phyloP scores from a whole-genome alignment of 2,329 filamentous ascomycete genomes.

The Nemania serpens region DNA sequence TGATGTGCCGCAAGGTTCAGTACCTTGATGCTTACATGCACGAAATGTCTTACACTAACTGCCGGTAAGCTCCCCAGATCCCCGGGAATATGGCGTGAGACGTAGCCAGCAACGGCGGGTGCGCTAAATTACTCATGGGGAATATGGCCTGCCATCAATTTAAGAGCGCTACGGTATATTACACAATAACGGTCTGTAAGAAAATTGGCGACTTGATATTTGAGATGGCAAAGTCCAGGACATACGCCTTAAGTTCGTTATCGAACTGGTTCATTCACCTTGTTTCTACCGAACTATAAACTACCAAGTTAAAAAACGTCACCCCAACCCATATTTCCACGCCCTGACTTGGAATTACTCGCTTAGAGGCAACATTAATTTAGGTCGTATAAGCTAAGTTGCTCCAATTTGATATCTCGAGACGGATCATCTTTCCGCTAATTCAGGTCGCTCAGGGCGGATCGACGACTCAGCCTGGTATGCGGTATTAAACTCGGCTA shows the following conservation, averaged over 20 bases:
- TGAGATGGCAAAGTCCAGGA: neutral
- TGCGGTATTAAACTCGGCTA: neutral
- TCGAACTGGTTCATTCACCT: neutral
- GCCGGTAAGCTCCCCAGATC: conserved; percentile 27
- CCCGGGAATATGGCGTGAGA: conserved; percentile 22
- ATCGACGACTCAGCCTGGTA: neutral
- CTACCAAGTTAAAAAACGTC: no score
- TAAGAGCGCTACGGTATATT: no score
- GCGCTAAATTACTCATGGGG: conserved; percentile 16
- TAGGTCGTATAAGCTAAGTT: no score
- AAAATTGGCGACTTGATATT: no score
- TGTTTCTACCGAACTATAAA: no score
- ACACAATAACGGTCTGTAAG: no score
- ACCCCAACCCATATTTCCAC: no score
- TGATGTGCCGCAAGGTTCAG: conserved; percentile 14
- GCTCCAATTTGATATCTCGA: neutral
- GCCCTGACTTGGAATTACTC: neutral
- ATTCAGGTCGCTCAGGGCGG: neutral
- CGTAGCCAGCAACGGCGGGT: conserved; percentile 4
- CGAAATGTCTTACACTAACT: conserved; percentile 24
- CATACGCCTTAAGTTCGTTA: neutral
- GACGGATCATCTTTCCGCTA: neutral
- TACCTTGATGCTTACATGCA: conserved; percentile 21
- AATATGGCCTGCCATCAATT: neutral
- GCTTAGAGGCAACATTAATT: neutral